Evolutionary conservation across 257 asterid genomes (phyloP).

Genomic region (Nicotiana benthamiana): DNA sequence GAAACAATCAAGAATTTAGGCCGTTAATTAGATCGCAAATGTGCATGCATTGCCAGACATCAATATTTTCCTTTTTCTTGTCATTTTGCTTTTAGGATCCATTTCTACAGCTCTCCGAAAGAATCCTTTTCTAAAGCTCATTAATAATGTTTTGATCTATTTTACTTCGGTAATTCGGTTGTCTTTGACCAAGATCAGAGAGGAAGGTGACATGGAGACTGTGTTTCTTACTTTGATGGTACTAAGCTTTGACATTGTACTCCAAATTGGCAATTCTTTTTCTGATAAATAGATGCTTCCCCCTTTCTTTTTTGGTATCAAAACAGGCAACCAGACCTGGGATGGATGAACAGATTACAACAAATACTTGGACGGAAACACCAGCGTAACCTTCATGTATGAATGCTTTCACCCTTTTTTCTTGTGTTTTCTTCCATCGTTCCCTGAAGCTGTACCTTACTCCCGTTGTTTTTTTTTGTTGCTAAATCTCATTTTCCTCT

Average conservation of each 20-base stretch:
- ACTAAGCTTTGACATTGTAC: neutral
- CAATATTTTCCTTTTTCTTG: neutral
- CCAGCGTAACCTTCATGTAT: constrained; percentile 90
- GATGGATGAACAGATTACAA: constrained; percentile 89
- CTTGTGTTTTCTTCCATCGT: neutral
- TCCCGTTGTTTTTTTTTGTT: neutral
- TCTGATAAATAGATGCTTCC: constrained; percentile 1
- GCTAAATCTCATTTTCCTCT: neutral
- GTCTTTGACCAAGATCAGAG: neutral
- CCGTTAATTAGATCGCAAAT: neutral
- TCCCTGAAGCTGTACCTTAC: neutral
- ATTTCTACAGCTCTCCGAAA: neutral
- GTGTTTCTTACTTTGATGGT: neutral
- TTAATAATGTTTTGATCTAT: neutral
- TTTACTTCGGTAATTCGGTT: neutral
- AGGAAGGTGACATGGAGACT: neutral
- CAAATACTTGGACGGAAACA: constrained; percentile 96
- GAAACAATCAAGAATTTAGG: neutral
- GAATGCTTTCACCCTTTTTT: constrained; percentile 9
- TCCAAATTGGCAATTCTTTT: neutral
- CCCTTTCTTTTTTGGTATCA: neutral
- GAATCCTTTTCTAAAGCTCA: neutral
- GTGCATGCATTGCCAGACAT: neutral
- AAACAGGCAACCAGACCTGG: constrained; percentile 93
- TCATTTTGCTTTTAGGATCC: neutral